phyloP scores from a whole-genome alignment of 805 yeast species.

The Teunomyces tritomae region DNA sequence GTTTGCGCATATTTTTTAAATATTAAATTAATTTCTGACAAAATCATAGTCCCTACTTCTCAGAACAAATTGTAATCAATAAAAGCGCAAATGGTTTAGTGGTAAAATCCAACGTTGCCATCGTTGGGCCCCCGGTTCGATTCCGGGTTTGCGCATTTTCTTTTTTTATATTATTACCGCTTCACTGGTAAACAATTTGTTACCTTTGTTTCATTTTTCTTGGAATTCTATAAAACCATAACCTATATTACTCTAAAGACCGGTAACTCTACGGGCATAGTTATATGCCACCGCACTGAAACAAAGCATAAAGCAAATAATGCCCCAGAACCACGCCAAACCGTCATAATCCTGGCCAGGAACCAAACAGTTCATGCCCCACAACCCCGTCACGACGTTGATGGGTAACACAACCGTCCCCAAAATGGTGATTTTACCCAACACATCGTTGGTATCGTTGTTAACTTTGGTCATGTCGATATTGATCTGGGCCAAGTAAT shows the following conservation, averaged over 20 bases:
- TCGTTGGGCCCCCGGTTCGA: slow-evolving; percentile 4
- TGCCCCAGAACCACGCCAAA: slow-evolving; percentile 41
- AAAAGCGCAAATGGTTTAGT: neutral
- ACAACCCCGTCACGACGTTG: slow-evolving; percentile 91
- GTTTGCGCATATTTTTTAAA: neutral
- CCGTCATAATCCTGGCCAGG: slow-evolving; percentile 74
- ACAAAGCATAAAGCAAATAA: slow-evolving; percentile 30
- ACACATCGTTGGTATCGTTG: slow-evolving; percentile 94
- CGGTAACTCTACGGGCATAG: slow-evolving; percentile 40
- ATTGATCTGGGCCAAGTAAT: slow-evolving; percentile 93
- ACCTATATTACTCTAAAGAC: slow-evolving; percentile 21
- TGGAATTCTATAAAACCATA: no score
- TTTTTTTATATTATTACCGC: no score
- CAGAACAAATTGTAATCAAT: no score
- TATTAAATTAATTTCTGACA: no score
- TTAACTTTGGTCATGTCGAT: slow-evolving; percentile 97
- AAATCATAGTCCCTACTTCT: no score
- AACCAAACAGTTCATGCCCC: slow-evolving; percentile 98
- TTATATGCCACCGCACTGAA: slow-evolving; percentile 39
- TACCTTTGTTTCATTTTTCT: no score
- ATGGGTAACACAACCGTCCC: slow-evolving; percentile 96
- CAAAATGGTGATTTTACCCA: slow-evolving; percentile 86
- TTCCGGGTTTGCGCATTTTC: neutral
- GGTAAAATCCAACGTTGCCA: slow-evolving; percentile 1
- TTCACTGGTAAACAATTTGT: no score